Evolutionary conservation across 208 protist genomes (phyloP).

Genomic region (Acanthamoeba triangularis): DNA sequence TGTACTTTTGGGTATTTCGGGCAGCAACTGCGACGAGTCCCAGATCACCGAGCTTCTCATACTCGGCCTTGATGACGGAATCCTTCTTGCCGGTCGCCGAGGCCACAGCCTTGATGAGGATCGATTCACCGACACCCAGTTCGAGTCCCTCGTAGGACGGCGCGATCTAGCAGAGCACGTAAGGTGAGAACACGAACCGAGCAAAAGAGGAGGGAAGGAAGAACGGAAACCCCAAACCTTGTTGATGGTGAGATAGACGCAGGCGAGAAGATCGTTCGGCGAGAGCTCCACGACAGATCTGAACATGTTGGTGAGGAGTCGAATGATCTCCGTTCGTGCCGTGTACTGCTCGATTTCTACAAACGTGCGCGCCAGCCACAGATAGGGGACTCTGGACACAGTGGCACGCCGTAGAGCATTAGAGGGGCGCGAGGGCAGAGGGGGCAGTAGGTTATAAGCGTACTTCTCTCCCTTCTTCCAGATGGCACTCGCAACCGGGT

Average conservation of each 20-base stretch:
- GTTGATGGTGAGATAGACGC: slow-evolving; percentile 64
- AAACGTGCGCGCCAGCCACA: slow-evolving; percentile 46
- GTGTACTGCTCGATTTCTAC: slow-evolving; percentile 21
- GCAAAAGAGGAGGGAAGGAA: background rate
- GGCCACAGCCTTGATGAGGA: slow-evolving; percentile 97
- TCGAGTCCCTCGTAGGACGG: slow-evolving; percentile 98
- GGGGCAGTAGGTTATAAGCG: background rate
- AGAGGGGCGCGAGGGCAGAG: background rate
- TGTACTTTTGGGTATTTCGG: slow-evolving; percentile 20
- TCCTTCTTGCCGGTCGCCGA: slow-evolving; percentile 96
- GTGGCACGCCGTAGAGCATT: background rate
- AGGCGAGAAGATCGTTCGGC: background rate
- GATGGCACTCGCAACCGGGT: slow-evolving; percentile 6
- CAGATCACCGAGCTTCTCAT: slow-evolving; percentile 96
- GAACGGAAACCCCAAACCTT: background rate
- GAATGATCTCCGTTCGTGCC: slow-evolving; percentile 49
- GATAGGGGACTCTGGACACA: slow-evolving; percentile 18
- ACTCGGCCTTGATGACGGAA: slow-evolving; percentile 87
- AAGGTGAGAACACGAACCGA: background rate
- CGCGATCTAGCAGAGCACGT: slow-evolving; percentile 89
- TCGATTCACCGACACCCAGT: slow-evolving; percentile 98
- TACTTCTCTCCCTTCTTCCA: slow-evolving; percentile 44
- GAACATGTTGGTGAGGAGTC: slow-evolving; percentile 72
- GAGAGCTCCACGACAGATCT: slow-evolving; percentile 17
- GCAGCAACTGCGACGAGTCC: slow-evolving; percentile 95